Evolutionary conservation across 345 rosid species (phyloP), one percentile per base, ranked within the genome.

Genomic region (Barbarea vulgaris): DNA sequence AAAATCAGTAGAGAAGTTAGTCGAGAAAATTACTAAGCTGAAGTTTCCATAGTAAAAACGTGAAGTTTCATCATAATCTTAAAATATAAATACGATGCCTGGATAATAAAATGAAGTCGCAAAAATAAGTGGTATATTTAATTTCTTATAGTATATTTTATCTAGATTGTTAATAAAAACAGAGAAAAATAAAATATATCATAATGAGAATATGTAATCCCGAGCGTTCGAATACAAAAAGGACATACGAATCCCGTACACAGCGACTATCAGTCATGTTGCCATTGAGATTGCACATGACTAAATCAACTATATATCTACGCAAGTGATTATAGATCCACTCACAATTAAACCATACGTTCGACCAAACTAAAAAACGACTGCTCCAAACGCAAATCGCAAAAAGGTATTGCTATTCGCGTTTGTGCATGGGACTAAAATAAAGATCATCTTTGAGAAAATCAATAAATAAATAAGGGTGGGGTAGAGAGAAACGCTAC

Each of bases 241-340:
- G 68, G 18, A 51, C 62, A 62, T 25, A 69, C 10, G 64, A 72
- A 72, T 13, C 12, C 12, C 31, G n/a, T 36, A 51, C 13, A 56
- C 61, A 56, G 1, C 0, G 31, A 36, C 9, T 34, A 48, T 59
- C 67, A 59, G 22, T 41, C 47, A 41, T 48, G 41, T 22, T 44
- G 36, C 9, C 59, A 33, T 4, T n/a, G n/a, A 59, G 17, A 14
- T 21, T 69, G 6, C 12, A 11, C 62, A 39, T 11, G 5, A 63
- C 22, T 33, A 53, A 73, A 41, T 21, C 34, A 52, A 52, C 53
- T 30, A n/a, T 62, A 62, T 52, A 52, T 39, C 12, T 62, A 72
- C 51, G 51, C 39, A 50, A 50, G 75, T 60, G 53, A 52, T 39
- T 27, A 62, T 9, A 72, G 31, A 71, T 50, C 59, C 59, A 71